A percentile compares a stretch with the other conserved stretches of the same genome.
Conservation (phyloP, 2,329 filamentous ascomycete genomes). For the Scytalidium sp. region DNA sequence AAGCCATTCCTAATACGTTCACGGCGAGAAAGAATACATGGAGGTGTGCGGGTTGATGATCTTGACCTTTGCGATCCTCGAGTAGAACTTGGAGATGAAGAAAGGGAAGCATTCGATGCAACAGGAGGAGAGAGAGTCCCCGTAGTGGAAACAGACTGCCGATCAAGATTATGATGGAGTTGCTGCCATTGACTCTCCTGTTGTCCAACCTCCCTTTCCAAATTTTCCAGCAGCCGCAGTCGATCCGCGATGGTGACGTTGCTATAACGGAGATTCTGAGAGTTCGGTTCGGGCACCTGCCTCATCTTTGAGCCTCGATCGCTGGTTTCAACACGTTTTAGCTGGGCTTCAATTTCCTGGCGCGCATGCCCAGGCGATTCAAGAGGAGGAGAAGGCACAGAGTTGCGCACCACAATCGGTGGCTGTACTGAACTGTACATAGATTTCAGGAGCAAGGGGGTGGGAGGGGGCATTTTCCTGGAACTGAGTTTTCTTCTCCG, state of each 20-base stretch:
- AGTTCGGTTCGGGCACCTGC: constrained; percentile 14
- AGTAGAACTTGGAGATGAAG: constrained; percentile 1
- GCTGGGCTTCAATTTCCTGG: constrained; percentile 26
- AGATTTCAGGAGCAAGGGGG: constrained; percentile 49
- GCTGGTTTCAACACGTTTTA: constrained; percentile 24
- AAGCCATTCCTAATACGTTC: constrained; percentile 33
- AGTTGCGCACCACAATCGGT: constrained; percentile 37
- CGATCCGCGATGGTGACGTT: constrained; percentile 7
- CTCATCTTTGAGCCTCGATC: constrained; percentile 21
- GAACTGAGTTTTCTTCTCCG: constrained; percentile 42
- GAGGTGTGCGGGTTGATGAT: constrained; percentile 28
- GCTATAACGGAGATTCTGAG: not conserved
- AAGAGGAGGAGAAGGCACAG: constrained; percentile 20
- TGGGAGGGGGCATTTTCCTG: constrained; percentile 54
- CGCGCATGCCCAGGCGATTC: constrained; percentile 22
- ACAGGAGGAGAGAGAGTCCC: constrained; percentile 16
- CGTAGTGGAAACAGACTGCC: constrained; percentile 21
- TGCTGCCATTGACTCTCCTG: constrained; percentile 59
- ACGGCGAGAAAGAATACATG: constrained; percentile 36
- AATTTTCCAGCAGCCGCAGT: constrained; percentile 47
- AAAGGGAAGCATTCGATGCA: constrained; percentile 9
- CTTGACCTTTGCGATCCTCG: constrained; percentile 23
- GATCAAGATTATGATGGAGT: constrained; percentile 50
- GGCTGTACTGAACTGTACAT: constrained; percentile 33
- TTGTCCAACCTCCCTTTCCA: constrained; percentile 60